Conservation (phyloP, 495 filamentous ascomycete species). For the Evernia prunastri region DNA sequence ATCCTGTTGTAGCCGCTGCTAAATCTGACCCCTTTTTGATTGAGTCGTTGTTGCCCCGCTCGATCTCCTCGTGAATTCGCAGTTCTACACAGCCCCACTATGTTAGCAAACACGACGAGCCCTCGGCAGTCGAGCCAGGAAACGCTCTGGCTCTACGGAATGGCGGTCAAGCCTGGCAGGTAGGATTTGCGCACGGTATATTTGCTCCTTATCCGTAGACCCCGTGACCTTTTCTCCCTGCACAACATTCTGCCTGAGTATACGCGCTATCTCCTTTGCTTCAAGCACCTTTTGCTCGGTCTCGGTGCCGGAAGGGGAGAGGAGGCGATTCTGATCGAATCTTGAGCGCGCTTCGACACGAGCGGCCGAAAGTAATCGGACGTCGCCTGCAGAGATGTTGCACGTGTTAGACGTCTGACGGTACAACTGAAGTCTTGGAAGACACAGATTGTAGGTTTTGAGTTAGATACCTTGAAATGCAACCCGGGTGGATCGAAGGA, state of each 20-base stretch:
- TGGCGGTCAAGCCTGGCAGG: background rate
- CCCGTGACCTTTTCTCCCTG: constrained; percentile 57
- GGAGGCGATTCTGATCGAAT: constrained; percentile 59
- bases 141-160: background rate
- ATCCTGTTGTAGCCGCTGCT: constrained; percentile 6
- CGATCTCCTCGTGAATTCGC: constrained; percentile 81
- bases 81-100: constrained; percentile 49
- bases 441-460: background rate
- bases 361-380: constrained; percentile 59
- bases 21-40: constrained; percentile 44
- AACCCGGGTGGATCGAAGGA: constrained; percentile 74
- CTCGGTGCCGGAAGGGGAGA: constrained; percentile 48
- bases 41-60: constrained; percentile 86
- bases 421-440: background rate
- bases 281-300: constrained; percentile 53
- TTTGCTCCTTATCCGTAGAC: constrained; percentile 45
- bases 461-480: constrained; percentile 68
- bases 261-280: constrained; percentile 74
- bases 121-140: background rate
- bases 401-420: background rate
- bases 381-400: constrained; percentile 51
- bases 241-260: constrained; percentile 79
- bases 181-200: constrained; percentile 53
- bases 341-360: constrained; percentile 57
- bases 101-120: background rate